phyloP scores from a whole-genome alignment of 176 grass and related monocot species.

The Avena insularis region DNA sequence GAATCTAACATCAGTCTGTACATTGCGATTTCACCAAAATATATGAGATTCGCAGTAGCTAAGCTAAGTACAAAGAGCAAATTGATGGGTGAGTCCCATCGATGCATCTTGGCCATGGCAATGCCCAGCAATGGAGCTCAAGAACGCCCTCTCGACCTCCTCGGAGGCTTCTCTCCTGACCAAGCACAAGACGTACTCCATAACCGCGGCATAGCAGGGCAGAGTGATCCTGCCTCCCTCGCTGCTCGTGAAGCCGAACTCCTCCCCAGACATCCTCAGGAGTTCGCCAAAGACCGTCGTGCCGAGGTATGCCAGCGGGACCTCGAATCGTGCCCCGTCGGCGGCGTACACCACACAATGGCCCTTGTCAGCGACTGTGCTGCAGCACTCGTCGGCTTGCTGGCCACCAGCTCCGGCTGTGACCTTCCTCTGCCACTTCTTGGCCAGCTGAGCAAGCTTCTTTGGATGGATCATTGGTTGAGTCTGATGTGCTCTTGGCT shows the following conservation, averaged over 20 bases:
- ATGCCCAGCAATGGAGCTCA: slow-evolving; percentile 51
- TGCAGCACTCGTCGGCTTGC: not conserved
- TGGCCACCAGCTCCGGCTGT: not conserved
- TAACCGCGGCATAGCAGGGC: slow-evolving; percentile 49
- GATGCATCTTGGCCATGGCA: slow-evolving; percentile 24
- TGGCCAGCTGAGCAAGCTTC: slow-evolving; percentile 53
- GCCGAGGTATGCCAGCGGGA: slow-evolving; percentile 41
- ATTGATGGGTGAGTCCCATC: not conserved
- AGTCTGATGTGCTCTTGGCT: slow-evolving; percentile 22
- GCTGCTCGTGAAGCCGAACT: slow-evolving; percentile 40
- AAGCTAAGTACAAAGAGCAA: slow-evolving; percentile 20
- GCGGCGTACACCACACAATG: slow-evolving; percentile 33
- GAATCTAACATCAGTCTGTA: not conserved
- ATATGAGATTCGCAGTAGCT: not conserved
- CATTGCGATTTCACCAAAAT: not conserved
- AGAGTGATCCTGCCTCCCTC: slow-evolving; percentile 55
- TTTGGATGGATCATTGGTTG: slow-evolving; percentile 47
- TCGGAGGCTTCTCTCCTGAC: slow-evolving; percentile 47
- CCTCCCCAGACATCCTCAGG: slow-evolving; percentile 43
- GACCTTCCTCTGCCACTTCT: slow-evolving; percentile 60
- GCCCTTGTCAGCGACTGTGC: slow-evolving; percentile 26
- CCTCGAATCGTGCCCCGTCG: slow-evolving; percentile 37
- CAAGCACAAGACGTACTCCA: slow-evolving; percentile 58
- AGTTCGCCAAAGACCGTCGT: slow-evolving; percentile 35
- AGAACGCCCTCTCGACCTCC: slow-evolving; percentile 55